Conservation (phyloP, 768 basidiomycete genomes). For the Coprinellus aureogranulatus region DNA sequence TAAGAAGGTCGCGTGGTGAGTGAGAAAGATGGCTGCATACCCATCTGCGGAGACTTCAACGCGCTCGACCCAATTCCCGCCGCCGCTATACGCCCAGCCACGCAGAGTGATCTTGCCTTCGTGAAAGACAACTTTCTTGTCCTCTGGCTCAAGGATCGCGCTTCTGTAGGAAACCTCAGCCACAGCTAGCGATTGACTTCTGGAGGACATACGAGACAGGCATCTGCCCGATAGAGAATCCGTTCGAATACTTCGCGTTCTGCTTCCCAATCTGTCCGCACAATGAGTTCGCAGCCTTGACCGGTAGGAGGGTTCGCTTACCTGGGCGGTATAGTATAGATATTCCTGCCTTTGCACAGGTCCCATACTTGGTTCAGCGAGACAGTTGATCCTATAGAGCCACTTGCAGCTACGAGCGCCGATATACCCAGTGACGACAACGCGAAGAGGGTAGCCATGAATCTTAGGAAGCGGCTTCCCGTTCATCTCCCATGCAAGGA, state of each 20-base stretch:
- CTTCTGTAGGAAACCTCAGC: slow-evolving; percentile 32
- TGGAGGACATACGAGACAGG: slow-evolving; percentile 50
- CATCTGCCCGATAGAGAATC: slow-evolving; percentile 58
- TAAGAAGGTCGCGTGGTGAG: background rate
- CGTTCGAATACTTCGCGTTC: slow-evolving; percentile 50
- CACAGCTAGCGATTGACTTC: background rate
- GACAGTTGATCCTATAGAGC: slow-evolving; percentile 51
- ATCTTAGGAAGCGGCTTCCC: slow-evolving; percentile 47
- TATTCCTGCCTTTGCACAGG: slow-evolving; percentile 56
- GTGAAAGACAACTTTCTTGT: slow-evolving; percentile 47
- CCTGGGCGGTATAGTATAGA: slow-evolving; percentile 50
- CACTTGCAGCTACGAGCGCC: slow-evolving; percentile 55
- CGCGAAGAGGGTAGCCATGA: slow-evolving; percentile 49
- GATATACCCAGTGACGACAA: slow-evolving; percentile 53
- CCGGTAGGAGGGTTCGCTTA: slow-evolving; percentile 12
- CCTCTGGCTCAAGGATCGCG: slow-evolving; percentile 44
- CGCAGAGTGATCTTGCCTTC: slow-evolving; percentile 44
- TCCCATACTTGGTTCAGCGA: slow-evolving; percentile 46
- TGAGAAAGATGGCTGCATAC: slow-evolving; percentile 14
- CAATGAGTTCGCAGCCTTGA: background rate
- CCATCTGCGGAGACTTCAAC: slow-evolving; percentile 55
- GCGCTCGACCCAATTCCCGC: slow-evolving; percentile 54
- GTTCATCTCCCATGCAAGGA: slow-evolving; percentile 56
- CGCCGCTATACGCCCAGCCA: slow-evolving; percentile 45
- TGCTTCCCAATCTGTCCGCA: slow-evolving; percentile 46